Evolutionary conservation across 805 yeast genomes (phyloP).

Genomic region (Candida fluviatilis): DNA sequence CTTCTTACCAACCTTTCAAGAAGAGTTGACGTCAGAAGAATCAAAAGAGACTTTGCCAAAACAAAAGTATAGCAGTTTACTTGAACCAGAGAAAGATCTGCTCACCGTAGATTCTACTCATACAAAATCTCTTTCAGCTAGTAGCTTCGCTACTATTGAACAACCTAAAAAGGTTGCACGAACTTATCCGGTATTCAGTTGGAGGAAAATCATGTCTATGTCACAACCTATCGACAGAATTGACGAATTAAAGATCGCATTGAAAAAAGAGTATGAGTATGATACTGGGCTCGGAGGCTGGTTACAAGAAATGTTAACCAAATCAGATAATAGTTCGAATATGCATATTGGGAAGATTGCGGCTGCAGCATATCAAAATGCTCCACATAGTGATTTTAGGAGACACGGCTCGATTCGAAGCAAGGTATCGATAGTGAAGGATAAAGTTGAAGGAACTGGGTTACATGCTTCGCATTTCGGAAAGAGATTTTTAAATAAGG

Average conservation of each 20-base stretch:
- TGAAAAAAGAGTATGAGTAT: slow-evolving; percentile 37
- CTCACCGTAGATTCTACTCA: neutral
- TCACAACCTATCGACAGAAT: slow-evolving; percentile 42
- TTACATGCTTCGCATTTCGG: slow-evolving; percentile 51
- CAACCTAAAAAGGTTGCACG: slow-evolving; percentile 7
- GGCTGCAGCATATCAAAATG: slow-evolving; percentile 61
- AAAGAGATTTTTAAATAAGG: slow-evolving; percentile 51
- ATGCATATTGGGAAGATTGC: slow-evolving; percentile 53
- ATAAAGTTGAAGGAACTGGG: slow-evolving; percentile 43
- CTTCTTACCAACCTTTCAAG: slow-evolving; percentile 20
- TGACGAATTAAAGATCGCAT: slow-evolving; percentile 38
- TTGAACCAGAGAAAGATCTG: slow-evolving; percentile 7
- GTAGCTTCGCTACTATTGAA: neutral
- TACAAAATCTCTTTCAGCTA: neutral
- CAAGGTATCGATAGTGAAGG: slow-evolving; percentile 46
- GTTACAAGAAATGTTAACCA: slow-evolving; percentile 34
- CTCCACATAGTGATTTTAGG: slow-evolving; percentile 51
- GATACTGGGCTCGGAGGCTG: slow-evolving; percentile 60
- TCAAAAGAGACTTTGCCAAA: slow-evolving; percentile 11
- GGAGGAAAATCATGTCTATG: slow-evolving; percentile 37
- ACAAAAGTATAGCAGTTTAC: slow-evolving; percentile 24
- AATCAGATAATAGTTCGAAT: slow-evolving; percentile 26
- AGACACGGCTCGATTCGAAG: slow-evolving; percentile 47
- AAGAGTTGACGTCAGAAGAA: slow-evolving; percentile 22
- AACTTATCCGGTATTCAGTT: slow-evolving; percentile 33